A percentile compares a stretch with the other conserved stretches of the same genome.
Conservation (phyloP, 495 filamentous ascomycete species). For the Xylaria flabelliformis region DNA sequence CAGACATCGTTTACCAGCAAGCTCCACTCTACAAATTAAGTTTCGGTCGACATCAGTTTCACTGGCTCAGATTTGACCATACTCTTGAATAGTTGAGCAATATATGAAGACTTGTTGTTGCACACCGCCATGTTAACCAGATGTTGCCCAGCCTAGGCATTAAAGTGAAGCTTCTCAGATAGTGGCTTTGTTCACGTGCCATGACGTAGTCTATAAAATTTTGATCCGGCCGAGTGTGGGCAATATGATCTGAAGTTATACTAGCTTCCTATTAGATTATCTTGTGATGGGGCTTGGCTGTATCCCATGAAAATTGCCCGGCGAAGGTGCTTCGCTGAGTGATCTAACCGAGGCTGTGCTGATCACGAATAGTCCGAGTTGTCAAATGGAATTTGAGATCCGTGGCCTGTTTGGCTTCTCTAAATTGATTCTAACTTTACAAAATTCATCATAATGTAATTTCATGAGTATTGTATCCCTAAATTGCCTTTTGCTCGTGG, state of each 20-base stretch:
- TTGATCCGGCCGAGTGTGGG: not conserved
- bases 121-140: conserved; percentile 6
- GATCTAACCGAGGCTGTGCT: not conserved
- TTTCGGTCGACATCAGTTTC: conserved; percentile 6
- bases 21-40: not conserved
- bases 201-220: not conserved
- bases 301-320: conserved; percentile 12
- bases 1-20: not conserved
- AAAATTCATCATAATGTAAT: not conserved
- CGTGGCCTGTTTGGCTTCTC: not conserved
- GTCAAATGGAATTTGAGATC: not conserved
- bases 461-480: not conserved
- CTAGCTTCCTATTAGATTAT: not conserved
- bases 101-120: not conserved
- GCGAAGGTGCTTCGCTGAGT: not conserved
- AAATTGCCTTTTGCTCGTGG: not conserved
- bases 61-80: conserved; percentile 6
- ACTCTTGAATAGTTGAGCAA: not conserved
- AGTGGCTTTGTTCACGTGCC: conserved; percentile 2
- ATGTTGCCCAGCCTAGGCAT: not conserved
- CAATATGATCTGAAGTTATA: not conserved
- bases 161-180: not conserved
- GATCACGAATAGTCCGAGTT: too few species aligned
- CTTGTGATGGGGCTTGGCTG: not conserved
- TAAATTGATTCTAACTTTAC: not conserved